Conservation (phyloP, 1,284 basidiomycete species). For the Papiliotrema flavescens region DNA sequence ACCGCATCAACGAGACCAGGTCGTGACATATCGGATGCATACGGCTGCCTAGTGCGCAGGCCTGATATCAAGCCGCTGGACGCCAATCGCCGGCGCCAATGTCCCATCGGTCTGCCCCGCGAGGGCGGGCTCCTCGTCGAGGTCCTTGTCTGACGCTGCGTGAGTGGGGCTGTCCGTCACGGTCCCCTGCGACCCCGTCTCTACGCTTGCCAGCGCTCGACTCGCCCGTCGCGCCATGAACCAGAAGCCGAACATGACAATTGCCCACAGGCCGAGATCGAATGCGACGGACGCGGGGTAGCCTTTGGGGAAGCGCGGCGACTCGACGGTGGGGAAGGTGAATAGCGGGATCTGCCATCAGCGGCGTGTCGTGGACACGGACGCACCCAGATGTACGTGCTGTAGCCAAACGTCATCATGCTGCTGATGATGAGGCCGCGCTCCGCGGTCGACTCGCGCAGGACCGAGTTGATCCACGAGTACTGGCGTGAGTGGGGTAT, state of each 20-base stretch:
- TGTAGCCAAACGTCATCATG: constrained; percentile 21
- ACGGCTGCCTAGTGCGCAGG: neutral
- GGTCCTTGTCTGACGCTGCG: neutral
- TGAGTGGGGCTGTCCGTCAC: neutral
- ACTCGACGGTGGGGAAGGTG: constrained; percentile 29
- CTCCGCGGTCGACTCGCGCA: constrained; percentile 9
- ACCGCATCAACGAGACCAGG: constrained; percentile 1
- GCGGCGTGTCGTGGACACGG: neutral
- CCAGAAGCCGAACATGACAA: neutral
- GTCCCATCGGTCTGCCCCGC: neutral
- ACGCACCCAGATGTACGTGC: constrained; percentile 22
- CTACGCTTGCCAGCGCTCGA: neutral
- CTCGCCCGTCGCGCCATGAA: constrained; percentile 7
- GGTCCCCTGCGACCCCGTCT: neutral
- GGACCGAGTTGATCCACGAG: constrained; percentile 7
- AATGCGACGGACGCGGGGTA: constrained; percentile 17
- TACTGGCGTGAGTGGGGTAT: constrained; percentile 3
- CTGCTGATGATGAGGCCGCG: constrained; percentile 18
- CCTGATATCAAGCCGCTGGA: neutral
- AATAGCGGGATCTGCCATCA: constrained; percentile 18
- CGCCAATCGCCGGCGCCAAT: neutral
- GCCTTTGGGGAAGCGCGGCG: constrained; percentile 23
- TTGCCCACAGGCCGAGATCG: neutral
- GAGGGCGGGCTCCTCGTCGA: neutral
- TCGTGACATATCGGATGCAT: too few relatives aligned